Evolutionary conservation across 2,329 filamentous ascomycete species (phyloP).

Genomic region (Trichoderma koningii): DNA sequence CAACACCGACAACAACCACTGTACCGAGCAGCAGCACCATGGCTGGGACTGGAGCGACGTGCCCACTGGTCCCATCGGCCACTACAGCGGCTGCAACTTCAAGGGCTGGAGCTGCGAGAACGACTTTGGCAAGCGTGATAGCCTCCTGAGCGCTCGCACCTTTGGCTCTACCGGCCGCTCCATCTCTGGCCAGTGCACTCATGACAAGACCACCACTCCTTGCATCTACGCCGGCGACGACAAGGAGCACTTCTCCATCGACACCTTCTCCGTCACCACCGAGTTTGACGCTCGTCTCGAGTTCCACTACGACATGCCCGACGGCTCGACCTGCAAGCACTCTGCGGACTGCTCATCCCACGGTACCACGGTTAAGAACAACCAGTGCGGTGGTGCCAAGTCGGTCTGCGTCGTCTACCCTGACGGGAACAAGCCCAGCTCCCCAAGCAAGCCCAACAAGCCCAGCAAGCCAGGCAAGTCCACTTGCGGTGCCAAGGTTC

Average conservation of each 20-base stretch:
- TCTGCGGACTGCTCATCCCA: constrained; percentile 65
- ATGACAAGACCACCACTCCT: constrained; percentile 52
- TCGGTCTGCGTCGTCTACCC: constrained; percentile 72
- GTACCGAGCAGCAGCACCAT: constrained; percentile 58
- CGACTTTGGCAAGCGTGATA: constrained; percentile 59
- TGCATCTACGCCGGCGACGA: constrained; percentile 58
- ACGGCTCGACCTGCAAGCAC: constrained; percentile 81
- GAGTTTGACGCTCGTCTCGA: constrained; percentile 78
- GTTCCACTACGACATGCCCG: constrained; percentile 85
- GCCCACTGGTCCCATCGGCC: constrained; percentile 58
- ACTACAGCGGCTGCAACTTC: constrained; percentile 74
- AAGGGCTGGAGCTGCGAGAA: constrained; percentile 70
- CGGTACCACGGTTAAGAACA: constrained; percentile 75
- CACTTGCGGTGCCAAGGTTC: constrained; percentile 71
- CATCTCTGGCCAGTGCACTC: constrained; percentile 58
- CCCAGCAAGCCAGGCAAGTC: constrained; percentile 42
- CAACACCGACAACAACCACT: constrained; percentile 78
- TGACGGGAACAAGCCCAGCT: constrained; percentile 45
- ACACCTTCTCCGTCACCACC: constrained; percentile 69
- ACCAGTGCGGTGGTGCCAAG: constrained; percentile 88
- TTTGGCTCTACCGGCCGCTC: constrained; percentile 53
- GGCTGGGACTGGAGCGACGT: constrained; percentile 76
- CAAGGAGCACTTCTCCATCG: constrained; percentile 68
- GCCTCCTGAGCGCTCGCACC: constrained; percentile 53
- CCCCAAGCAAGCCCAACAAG: constrained; percentile 33